A percentile compares a stretch with the other conserved stretches of the same genome.
Evolutionary conservation across 441 rosid genomes (phyloP).

Genomic region (Iberis amara): DNA sequence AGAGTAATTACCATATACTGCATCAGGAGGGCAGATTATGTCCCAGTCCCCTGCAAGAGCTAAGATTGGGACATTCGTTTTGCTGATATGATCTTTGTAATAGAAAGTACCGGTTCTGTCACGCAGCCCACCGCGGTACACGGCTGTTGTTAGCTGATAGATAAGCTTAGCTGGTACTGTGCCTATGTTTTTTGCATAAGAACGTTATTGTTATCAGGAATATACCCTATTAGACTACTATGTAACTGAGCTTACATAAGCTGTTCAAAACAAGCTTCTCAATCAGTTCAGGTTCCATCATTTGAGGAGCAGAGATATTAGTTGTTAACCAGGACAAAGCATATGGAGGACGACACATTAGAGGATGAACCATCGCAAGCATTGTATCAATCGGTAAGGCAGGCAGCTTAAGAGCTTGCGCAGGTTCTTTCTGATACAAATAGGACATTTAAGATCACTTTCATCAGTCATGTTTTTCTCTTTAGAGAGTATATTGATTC

Average conservation of each 20-base stretch:
- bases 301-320: conserved; percentile 64
- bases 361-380: conserved; percentile 53
- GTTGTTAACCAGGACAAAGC: conserved; percentile 52
- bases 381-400: conserved; percentile 56
- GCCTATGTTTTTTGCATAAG: conserved; percentile 32
- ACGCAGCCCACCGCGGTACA: conserved; percentile 41
- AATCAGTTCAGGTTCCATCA: conserved; percentile 63
- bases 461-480: background rate
- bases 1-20: conserved; percentile 46
- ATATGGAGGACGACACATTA: conserved; percentile 61
- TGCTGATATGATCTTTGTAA: conserved; percentile 53
- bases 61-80: conserved; percentile 50
- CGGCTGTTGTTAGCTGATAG: conserved; percentile 35
- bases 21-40: conserved; percentile 54
- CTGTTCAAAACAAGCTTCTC: conserved; percentile 63
- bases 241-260: conserved; percentile 45
- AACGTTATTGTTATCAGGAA: background rate
- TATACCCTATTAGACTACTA: background rate
- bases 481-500: conserved; percentile 6
- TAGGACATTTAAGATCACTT: conserved; percentile 17
- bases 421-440: conserved; percentile 55
- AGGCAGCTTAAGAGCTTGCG: conserved; percentile 54
- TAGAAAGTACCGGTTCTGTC: conserved; percentile 44
- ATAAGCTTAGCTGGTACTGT: conserved; percentile 50
- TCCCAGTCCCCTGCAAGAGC: conserved; percentile 61